These are phyloP conservation scores for Crassisporium funariophilum DNA, from an alignment of 768 basidiomycete genomes.

Conservation along the genomic window DNA sequence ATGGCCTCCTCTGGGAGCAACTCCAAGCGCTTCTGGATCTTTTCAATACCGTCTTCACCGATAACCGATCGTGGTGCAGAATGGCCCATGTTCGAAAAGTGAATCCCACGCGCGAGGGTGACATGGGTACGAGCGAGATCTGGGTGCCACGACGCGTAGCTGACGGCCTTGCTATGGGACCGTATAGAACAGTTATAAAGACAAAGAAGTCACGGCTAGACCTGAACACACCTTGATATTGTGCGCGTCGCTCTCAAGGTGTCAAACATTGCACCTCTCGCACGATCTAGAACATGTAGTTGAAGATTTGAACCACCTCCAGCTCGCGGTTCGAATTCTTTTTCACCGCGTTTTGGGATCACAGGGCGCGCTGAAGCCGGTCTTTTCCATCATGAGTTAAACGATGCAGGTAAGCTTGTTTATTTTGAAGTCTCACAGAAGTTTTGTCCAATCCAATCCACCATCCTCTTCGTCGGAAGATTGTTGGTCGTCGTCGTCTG, in stretches of 20 bases:
- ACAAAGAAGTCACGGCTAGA: not conserved
- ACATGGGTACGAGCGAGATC: constrained; percentile 64
- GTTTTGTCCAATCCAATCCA: constrained; percentile 81
- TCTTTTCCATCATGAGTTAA: constrained; percentile 28
- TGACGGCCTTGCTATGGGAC: constrained; percentile 65
- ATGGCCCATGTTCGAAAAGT: constrained; percentile 82
- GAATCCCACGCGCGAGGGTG: constrained; percentile 76
- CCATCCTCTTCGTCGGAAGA: constrained; percentile 73
- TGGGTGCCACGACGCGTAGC: constrained; percentile 82
- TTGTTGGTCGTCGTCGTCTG: constrained; percentile 43
- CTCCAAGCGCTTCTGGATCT: constrained; percentile 69
- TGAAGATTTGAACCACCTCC: constrained; percentile 76
- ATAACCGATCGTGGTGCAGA: constrained; percentile 57
- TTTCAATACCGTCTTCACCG: constrained; percentile 37
- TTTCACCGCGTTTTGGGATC: constrained; percentile 96
- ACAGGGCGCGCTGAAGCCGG: constrained; percentile 55
- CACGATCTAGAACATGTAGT: constrained; percentile 74
- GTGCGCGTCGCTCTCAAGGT: constrained; percentile 74
- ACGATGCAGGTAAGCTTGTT: constrained; percentile 9
- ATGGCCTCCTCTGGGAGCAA: constrained; percentile 94
- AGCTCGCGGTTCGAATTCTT: constrained; percentile 87
- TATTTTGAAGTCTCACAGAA: constrained; percentile 46
- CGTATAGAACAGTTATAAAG: not conserved
- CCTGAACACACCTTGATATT: constrained; percentile 74
- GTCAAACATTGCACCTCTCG: constrained; percentile 85